Base-by-base conservation (phyloP, 1,139 yeast genomes). In the Cylindricascospora bacillispora region DNA sequence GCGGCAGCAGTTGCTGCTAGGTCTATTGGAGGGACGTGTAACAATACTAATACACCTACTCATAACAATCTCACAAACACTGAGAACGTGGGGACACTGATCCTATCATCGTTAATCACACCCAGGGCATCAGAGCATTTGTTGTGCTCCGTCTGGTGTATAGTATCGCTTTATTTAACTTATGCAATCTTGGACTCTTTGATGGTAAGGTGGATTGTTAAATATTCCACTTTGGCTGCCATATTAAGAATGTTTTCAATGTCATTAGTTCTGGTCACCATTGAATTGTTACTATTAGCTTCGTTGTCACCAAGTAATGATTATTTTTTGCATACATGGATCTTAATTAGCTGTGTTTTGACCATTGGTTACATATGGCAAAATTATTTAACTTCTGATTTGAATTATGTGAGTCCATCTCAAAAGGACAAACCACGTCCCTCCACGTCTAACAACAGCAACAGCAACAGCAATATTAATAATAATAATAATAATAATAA, bases 141-240 rank as follows among this genome's bases (percentile, higher is more conserved):
- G 38, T 56, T 78, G 26, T 73, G 85, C 4, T 79, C 83, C 0
- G 54, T 79, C 11, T 79, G 92, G 92, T 78, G 95, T 50, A 52
- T 80, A 5, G 97, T 89, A 5, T 72, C 93, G 2, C 85, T 85
- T 3, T 83, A 83, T 48, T 61, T 89, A 35, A 75, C 93, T 9
- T 85, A 76, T 53, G 73, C 86, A 2, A 85, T 83, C 4, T 61
- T 86, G 24, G 95, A 86, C 49, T 93, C 95, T 0, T 61, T 89
- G 23, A 82, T 86, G 77, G 79, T 83, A 14, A 63, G 98, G 27
- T 89, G 97, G 93, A 81, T 86, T 23, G 92, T 86, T 24, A 82
- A 81, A 13, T 86, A 86, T 52, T 79, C 83, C 39, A 76, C 86
- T 0, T 65, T 80, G 2, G 97, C 95, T 0, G 93, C 94, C 0